These are phyloP conservation scores for Tricharina praecox DNA, from an alignment of 495 filamentous ascomycete species.

Conservation along the genomic window DNA sequence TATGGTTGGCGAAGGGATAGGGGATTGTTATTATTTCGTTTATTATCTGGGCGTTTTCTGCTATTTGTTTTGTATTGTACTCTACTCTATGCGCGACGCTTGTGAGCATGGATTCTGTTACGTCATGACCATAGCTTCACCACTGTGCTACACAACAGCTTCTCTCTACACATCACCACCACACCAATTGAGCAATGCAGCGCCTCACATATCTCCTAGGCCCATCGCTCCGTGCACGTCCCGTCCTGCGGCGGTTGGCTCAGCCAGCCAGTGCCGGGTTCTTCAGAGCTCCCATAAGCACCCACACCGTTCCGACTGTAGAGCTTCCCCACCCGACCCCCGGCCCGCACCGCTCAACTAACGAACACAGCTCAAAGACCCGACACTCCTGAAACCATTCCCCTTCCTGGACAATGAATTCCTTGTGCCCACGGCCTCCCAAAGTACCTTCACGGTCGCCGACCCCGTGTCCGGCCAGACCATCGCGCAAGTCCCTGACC, in stretches of 20 bases:
- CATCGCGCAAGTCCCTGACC: slow-evolving; percentile 59
- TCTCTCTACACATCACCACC: too few relatives aligned
- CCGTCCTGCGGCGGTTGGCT: neutral
- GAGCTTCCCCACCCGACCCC: neutral
- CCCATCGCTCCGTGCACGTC: neutral
- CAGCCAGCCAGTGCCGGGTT: neutral
- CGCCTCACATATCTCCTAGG: neutral
- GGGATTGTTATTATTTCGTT: too few relatives aligned
- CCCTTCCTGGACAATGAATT: slow-evolving; percentile 82
- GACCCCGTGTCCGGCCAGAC: slow-evolving; percentile 48
- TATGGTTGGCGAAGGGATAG: too few relatives aligned
- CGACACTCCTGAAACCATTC: slow-evolving; percentile 58
- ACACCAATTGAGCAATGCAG: neutral
- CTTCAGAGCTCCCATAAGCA: neutral
- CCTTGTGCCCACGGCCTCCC: slow-evolving; percentile 48
- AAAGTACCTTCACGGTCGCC: slow-evolving; percentile 56
- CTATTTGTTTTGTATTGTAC: too few relatives aligned
- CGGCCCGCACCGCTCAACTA: neutral
- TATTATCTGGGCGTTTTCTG: too few relatives aligned
- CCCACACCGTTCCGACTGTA: neutral
- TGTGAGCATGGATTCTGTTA: too few relatives aligned
- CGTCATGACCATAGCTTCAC: too few relatives aligned
- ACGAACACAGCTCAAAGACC: slow-evolving; percentile 52
- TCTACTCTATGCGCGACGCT: too few relatives aligned
- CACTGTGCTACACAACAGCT: too few relatives aligned